Conservation (phyloP, 495 filamentous ascomycete genomes). For the Aspergillus leporis region DNA sequence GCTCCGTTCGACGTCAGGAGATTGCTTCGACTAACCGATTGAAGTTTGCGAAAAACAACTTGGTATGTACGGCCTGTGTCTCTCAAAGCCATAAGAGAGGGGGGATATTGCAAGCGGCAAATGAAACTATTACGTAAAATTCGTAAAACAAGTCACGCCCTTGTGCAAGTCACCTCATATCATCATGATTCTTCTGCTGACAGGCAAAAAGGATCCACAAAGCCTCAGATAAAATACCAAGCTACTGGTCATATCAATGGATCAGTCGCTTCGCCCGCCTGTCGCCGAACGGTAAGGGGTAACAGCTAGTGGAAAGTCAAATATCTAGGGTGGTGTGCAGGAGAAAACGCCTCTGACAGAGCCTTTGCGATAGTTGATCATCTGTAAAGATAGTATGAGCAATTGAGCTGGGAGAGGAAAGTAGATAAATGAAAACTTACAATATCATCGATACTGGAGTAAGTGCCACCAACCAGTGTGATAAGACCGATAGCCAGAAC, state of each 20-base stretch:
- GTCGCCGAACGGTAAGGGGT: neutral
- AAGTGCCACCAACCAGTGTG: slow-evolving; percentile 50
- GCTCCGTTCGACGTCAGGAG: neutral
- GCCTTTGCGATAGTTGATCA: slow-evolving; percentile 41
- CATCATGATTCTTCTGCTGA: neutral
- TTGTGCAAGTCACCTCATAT: neutral
- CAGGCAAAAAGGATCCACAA: neutral
- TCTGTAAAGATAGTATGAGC: slow-evolving; percentile 25
- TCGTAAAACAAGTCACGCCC: neutral
- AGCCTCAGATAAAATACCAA: neutral
- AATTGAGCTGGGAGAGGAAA: neutral
- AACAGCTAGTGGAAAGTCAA: neutral
- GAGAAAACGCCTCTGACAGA: slow-evolving; percentile 47
- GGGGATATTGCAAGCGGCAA: neutral
- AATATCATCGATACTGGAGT: slow-evolving; percentile 56
- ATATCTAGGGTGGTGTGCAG: slow-evolving; percentile 23
- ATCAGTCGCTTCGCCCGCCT: neutral
- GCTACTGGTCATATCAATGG: neutral
- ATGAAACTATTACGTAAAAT: neutral
- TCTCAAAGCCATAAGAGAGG: slow-evolving; percentile 1
- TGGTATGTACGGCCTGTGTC: neutral
- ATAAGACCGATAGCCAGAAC: slow-evolving; percentile 31
- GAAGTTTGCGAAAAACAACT: neutral
- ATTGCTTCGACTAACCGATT: neutral
- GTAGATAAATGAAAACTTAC: slow-evolving; percentile 38